Percentiles rank a stretch among this genome's conserved stretches.
These are phyloP conservation scores for Starmerella cellae DNA, from an alignment of 805 yeast genomes.

Conservation along the genomic window DNA sequence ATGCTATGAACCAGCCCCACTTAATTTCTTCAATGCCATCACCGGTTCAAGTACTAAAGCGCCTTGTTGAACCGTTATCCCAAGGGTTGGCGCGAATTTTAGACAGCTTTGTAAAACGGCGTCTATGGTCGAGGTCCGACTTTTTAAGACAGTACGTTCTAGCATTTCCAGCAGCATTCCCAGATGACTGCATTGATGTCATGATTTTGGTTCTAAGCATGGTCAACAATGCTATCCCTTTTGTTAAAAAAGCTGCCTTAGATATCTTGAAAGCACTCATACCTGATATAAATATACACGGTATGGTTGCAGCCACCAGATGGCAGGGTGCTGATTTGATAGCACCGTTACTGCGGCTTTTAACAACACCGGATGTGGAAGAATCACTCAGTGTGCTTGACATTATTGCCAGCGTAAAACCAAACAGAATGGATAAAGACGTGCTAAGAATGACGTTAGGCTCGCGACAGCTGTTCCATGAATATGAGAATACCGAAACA, in stretches of 20 bases:
- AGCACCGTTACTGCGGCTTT: conserved; percentile 69
- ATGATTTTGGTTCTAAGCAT: conserved; percentile 67
- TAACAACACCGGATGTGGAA: conserved; percentile 75
- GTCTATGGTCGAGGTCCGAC: conserved; percentile 83
- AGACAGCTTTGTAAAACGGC: conserved; percentile 57
- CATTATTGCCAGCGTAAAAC: conserved; percentile 71
- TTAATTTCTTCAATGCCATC: conserved; percentile 40
- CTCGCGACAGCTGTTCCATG: conserved; percentile 59
- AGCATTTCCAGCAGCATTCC: conserved; percentile 57
- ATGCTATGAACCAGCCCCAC: conserved; percentile 53
- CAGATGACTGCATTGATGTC: conserved; percentile 57
- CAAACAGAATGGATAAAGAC: conserved; percentile 81
- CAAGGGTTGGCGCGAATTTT: conserved; percentile 52
- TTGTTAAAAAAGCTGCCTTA: conserved; percentile 76
- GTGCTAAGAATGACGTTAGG: conserved; percentile 87
- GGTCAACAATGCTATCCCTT: conserved; percentile 56
- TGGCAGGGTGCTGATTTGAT: conserved; percentile 89
- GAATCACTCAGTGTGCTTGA: conserved; percentile 83
- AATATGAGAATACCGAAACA: conserved; percentile 74
- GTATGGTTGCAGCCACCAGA: conserved; percentile 56
- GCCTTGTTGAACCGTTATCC: conserved; percentile 31
- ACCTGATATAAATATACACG: conserved; percentile 61
- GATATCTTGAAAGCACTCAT: conserved; percentile 58
- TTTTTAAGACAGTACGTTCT: conserved; percentile 69
- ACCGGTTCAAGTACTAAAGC: conserved; percentile 34